phyloP scores from a whole-genome alignment of 495 filamentous ascomycete species.

The Penicillium canescens region DNA sequence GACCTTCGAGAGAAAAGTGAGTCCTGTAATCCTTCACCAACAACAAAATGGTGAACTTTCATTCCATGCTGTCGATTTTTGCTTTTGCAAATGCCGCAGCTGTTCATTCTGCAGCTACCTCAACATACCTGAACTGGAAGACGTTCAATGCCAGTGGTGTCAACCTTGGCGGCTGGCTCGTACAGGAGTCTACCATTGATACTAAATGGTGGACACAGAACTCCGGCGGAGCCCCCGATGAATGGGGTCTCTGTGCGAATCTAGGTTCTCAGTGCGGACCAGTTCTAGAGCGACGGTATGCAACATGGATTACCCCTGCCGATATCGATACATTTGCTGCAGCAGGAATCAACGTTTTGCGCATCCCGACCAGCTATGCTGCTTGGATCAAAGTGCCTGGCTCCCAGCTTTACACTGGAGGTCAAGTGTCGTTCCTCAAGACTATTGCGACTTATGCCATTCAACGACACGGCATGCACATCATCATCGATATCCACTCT shows the following conservation, averaged over 20 bases:
- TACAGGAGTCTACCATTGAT: constrained; percentile 35
- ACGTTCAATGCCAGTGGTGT: constrained; percentile 29
- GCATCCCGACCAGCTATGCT: constrained; percentile 32
- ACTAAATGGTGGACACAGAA: constrained; percentile 25
- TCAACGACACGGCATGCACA: constrained; percentile 28
- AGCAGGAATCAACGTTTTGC: constrained; percentile 23
- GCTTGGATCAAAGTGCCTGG: constrained; percentile 30
- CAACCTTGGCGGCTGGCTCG: constrained; percentile 37
- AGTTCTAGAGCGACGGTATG: constrained; percentile 30
- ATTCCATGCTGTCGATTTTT: too few relatives aligned
- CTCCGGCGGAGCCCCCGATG: constrained; percentile 22
- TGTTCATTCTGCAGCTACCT: too few relatives aligned
- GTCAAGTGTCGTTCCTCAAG: constrained; percentile 26
- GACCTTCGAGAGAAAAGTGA: too few relatives aligned
- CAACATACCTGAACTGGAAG: constrained; percentile 23
- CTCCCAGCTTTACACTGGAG: constrained; percentile 30
- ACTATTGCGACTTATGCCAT: constrained; percentile 31
- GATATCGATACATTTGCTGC: constrained; percentile 31
- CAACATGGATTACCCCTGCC: constrained; percentile 27
- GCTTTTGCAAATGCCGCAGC: too few relatives aligned
- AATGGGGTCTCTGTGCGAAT: constrained; percentile 32
- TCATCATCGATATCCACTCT: constrained; percentile 35
- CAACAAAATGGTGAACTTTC: too few relatives aligned
- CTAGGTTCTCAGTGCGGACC: constrained; percentile 23
- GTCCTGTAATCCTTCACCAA: too few relatives aligned